These are phyloP conservation scores for Lenzites betulinus DNA, from an alignment of 768 basidiomycete genomes.

Conservation along the genomic window DNA sequence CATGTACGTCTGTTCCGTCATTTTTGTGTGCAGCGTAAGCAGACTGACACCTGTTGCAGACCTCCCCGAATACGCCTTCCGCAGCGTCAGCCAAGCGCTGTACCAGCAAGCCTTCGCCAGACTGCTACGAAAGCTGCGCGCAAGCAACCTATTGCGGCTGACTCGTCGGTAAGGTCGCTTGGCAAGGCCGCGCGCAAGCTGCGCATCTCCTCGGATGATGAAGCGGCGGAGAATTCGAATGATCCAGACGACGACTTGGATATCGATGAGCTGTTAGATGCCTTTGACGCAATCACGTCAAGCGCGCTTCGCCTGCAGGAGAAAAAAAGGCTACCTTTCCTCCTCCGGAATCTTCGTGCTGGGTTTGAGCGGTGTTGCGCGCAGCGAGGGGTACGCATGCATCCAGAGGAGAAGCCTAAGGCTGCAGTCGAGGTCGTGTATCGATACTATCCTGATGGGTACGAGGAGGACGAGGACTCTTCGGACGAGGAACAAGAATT, in stretches of 20 bases:
- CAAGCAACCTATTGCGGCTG: background rate
- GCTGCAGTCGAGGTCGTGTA: constrained; percentile 30
- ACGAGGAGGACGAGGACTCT: constrained; percentile 12
- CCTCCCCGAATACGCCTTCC: background rate
- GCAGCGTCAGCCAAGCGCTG: background rate
- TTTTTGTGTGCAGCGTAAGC: background rate
- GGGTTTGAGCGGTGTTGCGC: constrained; percentile 52
- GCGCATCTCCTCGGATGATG: constrained; percentile 11
- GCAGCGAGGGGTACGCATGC: constrained; percentile 37
- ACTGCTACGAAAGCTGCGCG: background rate
- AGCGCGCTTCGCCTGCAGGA: constrained; percentile 5
- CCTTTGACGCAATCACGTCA: constrained; percentile 19
- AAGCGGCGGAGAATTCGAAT: constrained; percentile 4
- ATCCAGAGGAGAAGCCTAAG: constrained; percentile 23
- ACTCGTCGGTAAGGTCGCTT: background rate
- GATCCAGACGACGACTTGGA: constrained; percentile 17
- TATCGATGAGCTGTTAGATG: constrained; percentile 18
- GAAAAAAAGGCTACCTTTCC: constrained; percentile 50
- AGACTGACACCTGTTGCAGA: background rate
- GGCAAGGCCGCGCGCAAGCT: constrained; percentile 11
- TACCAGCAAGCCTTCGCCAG: background rate
- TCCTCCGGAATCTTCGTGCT: constrained; percentile 49
- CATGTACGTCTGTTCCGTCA: background rate
- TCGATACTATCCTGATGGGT: constrained; percentile 18
- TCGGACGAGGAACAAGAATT: constrained; percentile 18